Evolutionary conservation across 1,284 basidiomycete species (phyloP).

Genomic region (Sporisorium exsertum): DNA sequence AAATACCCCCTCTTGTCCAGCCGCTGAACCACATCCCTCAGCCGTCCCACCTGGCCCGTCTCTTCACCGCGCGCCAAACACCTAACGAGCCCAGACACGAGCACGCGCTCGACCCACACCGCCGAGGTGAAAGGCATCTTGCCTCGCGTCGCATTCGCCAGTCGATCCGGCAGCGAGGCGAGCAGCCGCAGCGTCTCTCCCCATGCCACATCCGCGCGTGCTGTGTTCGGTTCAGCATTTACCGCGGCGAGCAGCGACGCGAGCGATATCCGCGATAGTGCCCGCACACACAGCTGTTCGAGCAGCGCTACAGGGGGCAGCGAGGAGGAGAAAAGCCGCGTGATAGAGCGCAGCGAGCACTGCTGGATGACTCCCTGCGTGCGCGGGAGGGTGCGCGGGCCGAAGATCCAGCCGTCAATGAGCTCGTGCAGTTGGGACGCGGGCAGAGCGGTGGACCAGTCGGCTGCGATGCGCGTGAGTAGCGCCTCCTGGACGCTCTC

Average conservation of each 20-base stretch:
- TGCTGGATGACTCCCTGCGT: slow-evolving; percentile 20
- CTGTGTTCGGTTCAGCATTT: slow-evolving; percentile 10
- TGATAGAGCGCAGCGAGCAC: slow-evolving; percentile 17
- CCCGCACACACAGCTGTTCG: slow-evolving; percentile 4
- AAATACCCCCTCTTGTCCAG: slow-evolving; percentile 31
- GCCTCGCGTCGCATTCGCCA: slow-evolving; percentile 33
- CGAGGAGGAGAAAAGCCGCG: slow-evolving; percentile 8
- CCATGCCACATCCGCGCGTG: slow-evolving; percentile 26
- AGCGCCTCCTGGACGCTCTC: slow-evolving; percentile 30
- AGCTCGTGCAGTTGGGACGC: neutral
- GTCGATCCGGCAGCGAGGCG: slow-evolving; percentile 22
- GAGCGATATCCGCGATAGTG: slow-evolving; percentile 11
- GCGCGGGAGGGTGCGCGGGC: neutral
- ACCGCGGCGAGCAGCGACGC: neutral
- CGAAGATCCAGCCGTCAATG: slow-evolving; percentile 24
- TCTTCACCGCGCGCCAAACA: neutral
- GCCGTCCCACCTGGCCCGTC: neutral
- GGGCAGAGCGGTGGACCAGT: slow-evolving; percentile 13
- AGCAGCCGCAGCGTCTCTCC: slow-evolving; percentile 25
- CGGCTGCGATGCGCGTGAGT: slow-evolving; percentile 12
- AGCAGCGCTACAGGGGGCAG: slow-evolving; percentile 5
- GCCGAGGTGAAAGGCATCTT: neutral
- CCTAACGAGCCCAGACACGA: slow-evolving; percentile 16
- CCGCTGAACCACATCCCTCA: slow-evolving; percentile 15
- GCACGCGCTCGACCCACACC: slow-evolving; percentile 17